Evolutionary conservation across 768 basidiomycete genomes (phyloP), one percentile per base, ranked within the genome.

Genomic region (Russula brevipes): DNA sequence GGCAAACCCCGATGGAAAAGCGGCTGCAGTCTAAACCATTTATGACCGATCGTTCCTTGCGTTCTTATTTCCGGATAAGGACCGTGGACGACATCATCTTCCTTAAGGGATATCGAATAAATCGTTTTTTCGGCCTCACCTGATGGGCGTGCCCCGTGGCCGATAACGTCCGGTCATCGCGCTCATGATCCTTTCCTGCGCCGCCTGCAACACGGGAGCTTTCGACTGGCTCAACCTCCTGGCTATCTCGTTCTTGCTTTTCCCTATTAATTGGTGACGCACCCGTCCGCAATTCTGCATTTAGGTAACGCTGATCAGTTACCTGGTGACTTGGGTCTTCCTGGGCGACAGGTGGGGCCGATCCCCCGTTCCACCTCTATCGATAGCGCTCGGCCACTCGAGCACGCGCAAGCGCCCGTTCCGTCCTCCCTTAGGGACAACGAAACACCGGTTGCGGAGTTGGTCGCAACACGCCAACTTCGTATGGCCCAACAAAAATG

Each of bases 111-210:
- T 54, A 33, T 53, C 8, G 35, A 17, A 8, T n/a, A 53, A 36
- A 41, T 30, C 16, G 50, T 6, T 17, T 53, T 54, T 30, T 36
- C 30, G 24, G 63, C 63, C 63, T 64, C 63, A 19, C 63, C 57
- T 64, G 63, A 64, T 64, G 52, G 36, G 63, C 63, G 46, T 64
- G 63, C 53, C 24, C 53, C 53, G 46, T 54, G 57, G 30, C 46
- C 38, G 51, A 46, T 11, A 8, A 38, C 24, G 14, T 56, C 63
- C 63, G 53, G 63, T 38, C 63, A 59, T 50, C 46, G 52, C 51
- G 53, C 24, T 54, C 39, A 38, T 54, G 36, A n/a, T 33, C 38
- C 33, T 42, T 59, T 47, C 46, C 51, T 54, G 36, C 33, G 44
- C 39, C 24, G 30, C 30, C 4, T 4, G 41, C 41, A 24, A 24